A percentile compares a stretch with the other conserved stretches of the same genome.
Evolutionary conservation across 202 grass and related monocot genomes (phyloP).

Genomic region (Setaria viridis): DNA sequence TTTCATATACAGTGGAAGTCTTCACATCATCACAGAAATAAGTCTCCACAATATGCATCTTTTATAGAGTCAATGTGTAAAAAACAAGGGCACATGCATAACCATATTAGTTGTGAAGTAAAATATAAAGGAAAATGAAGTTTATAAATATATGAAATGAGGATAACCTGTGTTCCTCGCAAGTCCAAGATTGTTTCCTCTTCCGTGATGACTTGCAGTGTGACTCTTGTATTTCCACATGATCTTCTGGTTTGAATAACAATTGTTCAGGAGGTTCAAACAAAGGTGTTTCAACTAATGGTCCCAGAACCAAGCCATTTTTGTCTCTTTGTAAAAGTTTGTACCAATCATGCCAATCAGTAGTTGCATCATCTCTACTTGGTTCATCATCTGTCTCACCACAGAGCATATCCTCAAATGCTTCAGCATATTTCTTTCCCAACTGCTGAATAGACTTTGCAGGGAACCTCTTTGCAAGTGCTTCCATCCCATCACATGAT

Average conservation of each 20-base stretch:
- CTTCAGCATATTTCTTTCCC: constrained; percentile 34
- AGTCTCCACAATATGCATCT: neutral
- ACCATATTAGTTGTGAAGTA: neutral
- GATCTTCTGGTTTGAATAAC: neutral
- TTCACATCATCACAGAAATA: neutral
- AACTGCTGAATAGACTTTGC: constrained; percentile 47
- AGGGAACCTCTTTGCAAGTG: constrained; percentile 25
- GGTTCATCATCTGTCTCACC: constrained; percentile 5
- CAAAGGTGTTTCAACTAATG: constrained; percentile 2
- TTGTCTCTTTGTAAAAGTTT: neutral
- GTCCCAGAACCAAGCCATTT: neutral
- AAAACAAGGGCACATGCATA: neutral
- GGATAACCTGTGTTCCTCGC: constrained; percentile 58
- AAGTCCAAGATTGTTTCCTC: constrained; percentile 46
- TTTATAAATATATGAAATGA: neutral
- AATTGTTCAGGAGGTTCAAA: constrained; percentile 2
- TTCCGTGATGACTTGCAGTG: neutral
- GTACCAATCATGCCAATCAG: neutral
- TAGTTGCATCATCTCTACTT: neutral
- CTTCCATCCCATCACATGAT: constrained; percentile 22
- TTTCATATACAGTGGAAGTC: neutral
- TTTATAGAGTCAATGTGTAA: neutral
- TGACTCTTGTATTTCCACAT: neutral
- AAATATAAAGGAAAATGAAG: neutral
- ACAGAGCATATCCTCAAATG: constrained; percentile 29